These are phyloP conservation scores for Penicillium brasilianum DNA, from an alignment of 2,329 filamentous ascomycete species.

Conservation along the genomic window DNA sequence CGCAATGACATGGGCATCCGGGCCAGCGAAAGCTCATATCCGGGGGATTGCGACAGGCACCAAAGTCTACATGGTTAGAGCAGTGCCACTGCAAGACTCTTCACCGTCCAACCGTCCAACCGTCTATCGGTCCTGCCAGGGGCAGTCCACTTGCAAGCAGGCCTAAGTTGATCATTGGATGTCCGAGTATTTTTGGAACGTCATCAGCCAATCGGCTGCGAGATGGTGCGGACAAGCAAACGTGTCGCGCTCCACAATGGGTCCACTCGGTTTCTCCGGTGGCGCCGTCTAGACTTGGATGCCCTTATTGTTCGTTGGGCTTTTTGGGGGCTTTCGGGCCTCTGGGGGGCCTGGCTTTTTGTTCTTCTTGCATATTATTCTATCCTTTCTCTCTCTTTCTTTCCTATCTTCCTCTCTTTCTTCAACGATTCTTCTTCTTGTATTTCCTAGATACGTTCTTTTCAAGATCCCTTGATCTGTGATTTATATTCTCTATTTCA, in stretches of 20 bases:
- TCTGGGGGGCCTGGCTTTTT: slow-evolving; percentile 6
- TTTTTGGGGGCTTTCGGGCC: not conserved
- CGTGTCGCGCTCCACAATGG: slow-evolving; percentile 29
- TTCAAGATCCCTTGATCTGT: slow-evolving; percentile 5
- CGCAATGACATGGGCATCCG: not conserved
- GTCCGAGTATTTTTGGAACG: slow-evolving; percentile 25
- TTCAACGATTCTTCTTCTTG: slow-evolving; percentile 13
- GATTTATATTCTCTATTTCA: slow-evolving; percentile 10
- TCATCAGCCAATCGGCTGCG: slow-evolving; percentile 9
- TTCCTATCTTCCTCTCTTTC: not conserved
- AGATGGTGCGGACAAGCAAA: slow-evolving; percentile 20
- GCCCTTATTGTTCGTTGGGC: not conserved
- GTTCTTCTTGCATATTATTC: slow-evolving; percentile 15
- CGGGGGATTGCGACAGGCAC: slow-evolving; percentile 2
- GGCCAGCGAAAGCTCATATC: not conserved
- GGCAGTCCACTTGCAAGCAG: not conserved
- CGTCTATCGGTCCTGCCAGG: slow-evolving; percentile 10
- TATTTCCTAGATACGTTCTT: slow-evolving; percentile 23
- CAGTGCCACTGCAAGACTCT: slow-evolving; percentile 7
- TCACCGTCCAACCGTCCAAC: not conserved
- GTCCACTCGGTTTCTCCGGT: slow-evolving; percentile 22
- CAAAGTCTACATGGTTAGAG: no score
- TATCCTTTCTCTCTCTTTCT: slow-evolving; percentile 16
- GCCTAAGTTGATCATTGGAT: slow-evolving; percentile 19
- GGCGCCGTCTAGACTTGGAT: slow-evolving; percentile 30